A percentile compares a stretch with the other conserved stretches of the same genome.
Conservation (phyloP, 2,329 filamentous ascomycete species). For the Colletotrichum gigasporum region DNA sequence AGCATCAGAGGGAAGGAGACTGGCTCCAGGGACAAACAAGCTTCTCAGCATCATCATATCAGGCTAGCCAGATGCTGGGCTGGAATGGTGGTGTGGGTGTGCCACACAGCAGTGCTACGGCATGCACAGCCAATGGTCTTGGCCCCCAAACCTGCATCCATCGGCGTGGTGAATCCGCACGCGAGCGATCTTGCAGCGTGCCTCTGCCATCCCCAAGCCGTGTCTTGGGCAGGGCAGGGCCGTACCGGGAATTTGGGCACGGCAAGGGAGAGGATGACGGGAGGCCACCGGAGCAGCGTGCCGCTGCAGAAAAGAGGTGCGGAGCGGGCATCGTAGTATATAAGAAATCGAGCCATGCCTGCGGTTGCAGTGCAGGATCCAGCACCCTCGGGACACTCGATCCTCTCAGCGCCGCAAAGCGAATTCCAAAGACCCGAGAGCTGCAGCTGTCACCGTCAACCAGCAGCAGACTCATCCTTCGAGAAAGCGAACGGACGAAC, state of each 20-base stretch:
- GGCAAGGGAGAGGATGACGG: not conserved
- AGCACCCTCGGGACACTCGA: not conserved
- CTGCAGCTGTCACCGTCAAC: not conserved
- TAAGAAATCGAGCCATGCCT: not conserved
- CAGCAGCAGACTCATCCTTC: not conserved
- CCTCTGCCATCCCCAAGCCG: not conserved
- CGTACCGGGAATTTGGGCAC: not conserved
- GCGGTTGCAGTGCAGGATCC: not conserved
- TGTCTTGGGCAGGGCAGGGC: not conserved
- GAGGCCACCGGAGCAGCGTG: not conserved
- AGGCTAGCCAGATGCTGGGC: not conserved
- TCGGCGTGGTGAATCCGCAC: not conserved
- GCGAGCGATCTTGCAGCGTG: conserved; percentile 8
- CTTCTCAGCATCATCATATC: not conserved
- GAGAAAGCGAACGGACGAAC: conserved; percentile 5
- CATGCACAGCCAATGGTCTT: conserved; percentile 7
- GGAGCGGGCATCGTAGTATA: not conserved
- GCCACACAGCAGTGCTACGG: conserved; percentile 8
- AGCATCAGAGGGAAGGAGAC: not conserved
- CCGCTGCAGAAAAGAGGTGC: not conserved
- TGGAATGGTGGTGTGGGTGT: conserved; percentile 1
- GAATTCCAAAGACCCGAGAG: not conserved
- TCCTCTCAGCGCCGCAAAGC: not conserved
- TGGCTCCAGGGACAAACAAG: not conserved
- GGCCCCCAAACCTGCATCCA: conserved; percentile 18